Evolutionary conservation across 176 grass and related monocot species (phyloP).

Genomic region (Cenchrus purpureus): DNA sequence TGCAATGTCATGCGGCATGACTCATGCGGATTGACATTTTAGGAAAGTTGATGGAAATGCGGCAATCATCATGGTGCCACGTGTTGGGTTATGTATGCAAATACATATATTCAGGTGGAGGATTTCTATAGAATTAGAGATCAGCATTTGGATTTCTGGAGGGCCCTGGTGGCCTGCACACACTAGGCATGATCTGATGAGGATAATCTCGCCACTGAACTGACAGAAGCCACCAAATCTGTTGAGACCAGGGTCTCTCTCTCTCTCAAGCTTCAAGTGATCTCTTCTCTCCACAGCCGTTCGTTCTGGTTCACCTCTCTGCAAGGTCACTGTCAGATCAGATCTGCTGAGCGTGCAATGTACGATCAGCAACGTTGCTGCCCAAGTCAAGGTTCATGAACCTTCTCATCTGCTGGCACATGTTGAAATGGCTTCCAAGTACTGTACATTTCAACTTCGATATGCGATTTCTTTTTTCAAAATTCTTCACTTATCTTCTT

Average conservation of each 20-base stretch:
- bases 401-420: not conserved
- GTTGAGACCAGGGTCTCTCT: not conserved
- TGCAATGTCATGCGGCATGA: constrained; percentile 1
- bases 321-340: not conserved
- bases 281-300: not conserved
- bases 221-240: not conserved
- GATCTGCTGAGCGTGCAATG: not conserved
- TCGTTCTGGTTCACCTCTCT: not conserved
- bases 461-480: not conserved
- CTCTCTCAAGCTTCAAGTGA: not conserved
- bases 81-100: not conserved
- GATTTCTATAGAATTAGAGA: not conserved
- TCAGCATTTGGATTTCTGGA: constrained; percentile 24
- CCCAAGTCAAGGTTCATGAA: constrained; percentile 9
- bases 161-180: constrained; percentile 24
- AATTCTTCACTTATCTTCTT: not conserved
- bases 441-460: not conserved
- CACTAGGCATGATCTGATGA: constrained; percentile 18
- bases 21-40: constrained; percentile 8
- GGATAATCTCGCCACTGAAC: not conserved
- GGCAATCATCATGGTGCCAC: not conserved
- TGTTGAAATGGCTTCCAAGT: not conserved
- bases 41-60: not conserved
- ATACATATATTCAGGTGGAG: not conserved
- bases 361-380: not conserved